phyloP scores from a whole-genome alignment of 2,329 filamentous ascomycete genomes.

The Nothophoma quercina region DNA sequence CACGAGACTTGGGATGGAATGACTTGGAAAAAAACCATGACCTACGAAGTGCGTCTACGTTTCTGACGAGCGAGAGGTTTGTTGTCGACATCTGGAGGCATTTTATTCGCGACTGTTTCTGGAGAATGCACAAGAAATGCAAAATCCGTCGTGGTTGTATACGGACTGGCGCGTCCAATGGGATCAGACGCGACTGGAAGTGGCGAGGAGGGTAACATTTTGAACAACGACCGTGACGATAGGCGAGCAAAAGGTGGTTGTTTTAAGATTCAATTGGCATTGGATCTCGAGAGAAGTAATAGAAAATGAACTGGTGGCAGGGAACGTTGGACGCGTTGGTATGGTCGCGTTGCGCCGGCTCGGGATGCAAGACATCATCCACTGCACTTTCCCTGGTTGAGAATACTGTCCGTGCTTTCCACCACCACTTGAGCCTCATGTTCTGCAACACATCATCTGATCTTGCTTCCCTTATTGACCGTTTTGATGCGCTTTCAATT shows the following conservation, averaged over 20 bases:
- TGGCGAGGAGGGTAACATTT: slow-evolving; percentile 35
- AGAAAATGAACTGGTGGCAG: slow-evolving; percentile 36
- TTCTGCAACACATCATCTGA: not conserved
- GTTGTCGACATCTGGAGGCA: slow-evolving; percentile 66
- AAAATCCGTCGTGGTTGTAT: slow-evolving; percentile 43
- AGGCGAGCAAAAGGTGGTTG: slow-evolving; percentile 10
- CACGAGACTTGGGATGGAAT: slow-evolving; percentile 22
- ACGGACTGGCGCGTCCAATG: slow-evolving; percentile 38
- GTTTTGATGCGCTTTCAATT: not conserved
- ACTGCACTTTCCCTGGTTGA: slow-evolving; percentile 17
- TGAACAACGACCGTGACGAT: slow-evolving; percentile 7
- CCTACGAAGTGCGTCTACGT: slow-evolving; percentile 67
- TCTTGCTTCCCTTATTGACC: not conserved
- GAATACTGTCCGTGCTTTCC: slow-evolving; percentile 12
- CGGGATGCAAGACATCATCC: slow-evolving; percentile 15
- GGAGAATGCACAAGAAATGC: slow-evolving; percentile 69
- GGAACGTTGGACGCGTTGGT: slow-evolving; percentile 31
- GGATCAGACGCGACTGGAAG: slow-evolving; percentile 36
- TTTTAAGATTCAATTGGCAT: slow-evolving; percentile 22
- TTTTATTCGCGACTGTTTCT: slow-evolving; percentile 62
- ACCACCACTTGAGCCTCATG: slow-evolving; percentile 5
- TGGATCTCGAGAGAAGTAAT: slow-evolving; percentile 22
- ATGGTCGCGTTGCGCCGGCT: slow-evolving; percentile 18
- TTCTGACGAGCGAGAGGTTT: slow-evolving; percentile 67
- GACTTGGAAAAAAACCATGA: slow-evolving; percentile 14